These are phyloP conservation scores for Kazachstania bromeliacearum DNA, from an alignment of 805 yeast genomes.

Conservation along the genomic window DNA sequence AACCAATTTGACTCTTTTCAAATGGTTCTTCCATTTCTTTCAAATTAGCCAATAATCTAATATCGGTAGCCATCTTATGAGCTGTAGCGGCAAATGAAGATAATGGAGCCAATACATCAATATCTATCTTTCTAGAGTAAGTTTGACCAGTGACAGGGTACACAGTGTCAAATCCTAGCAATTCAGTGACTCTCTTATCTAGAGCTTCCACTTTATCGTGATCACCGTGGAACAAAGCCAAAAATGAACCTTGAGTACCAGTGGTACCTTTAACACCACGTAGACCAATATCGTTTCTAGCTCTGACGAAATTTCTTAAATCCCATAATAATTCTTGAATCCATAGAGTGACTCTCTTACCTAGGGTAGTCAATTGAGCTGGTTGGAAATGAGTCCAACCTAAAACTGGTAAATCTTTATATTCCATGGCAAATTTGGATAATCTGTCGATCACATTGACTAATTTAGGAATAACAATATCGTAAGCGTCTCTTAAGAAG, in stretches of 20 bases:
- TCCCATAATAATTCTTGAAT: slow-evolving; percentile 97
- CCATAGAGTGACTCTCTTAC: slow-evolving; percentile 97
- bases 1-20: slow-evolving; percentile 96
- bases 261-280: slow-evolving; percentile 99
- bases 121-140: slow-evolving; percentile 96
- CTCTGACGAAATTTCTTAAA: slow-evolving; percentile 88
- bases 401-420: slow-evolving; percentile 91
- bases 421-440: slow-evolving; percentile 75
- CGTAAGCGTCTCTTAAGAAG: slow-evolving; percentile 92
- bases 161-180: slow-evolving; percentile 87
- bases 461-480: slow-evolving; percentile 83
- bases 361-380: slow-evolving; percentile 96
- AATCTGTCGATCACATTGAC: slow-evolving; percentile 92
- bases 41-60: slow-evolving; percentile 89
- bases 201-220: slow-evolving; percentile 92
- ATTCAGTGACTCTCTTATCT: slow-evolving; percentile 85
- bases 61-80: slow-evolving; percentile 96
- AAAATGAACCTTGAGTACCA: slow-evolving; percentile 96
- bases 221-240: slow-evolving; percentile 90
- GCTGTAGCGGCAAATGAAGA: slow-evolving; percentile 93
- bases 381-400: slow-evolving; percentile 99
- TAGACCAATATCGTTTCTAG: slow-evolving; percentile 90
- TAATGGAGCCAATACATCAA: slow-evolving; percentile 85
- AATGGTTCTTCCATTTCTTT: slow-evolving; percentile 98
- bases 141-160: slow-evolving; percentile 99